phyloP scores from a whole-genome alignment of 179 eudicot genomes.

The Silene vulgaris region DNA sequence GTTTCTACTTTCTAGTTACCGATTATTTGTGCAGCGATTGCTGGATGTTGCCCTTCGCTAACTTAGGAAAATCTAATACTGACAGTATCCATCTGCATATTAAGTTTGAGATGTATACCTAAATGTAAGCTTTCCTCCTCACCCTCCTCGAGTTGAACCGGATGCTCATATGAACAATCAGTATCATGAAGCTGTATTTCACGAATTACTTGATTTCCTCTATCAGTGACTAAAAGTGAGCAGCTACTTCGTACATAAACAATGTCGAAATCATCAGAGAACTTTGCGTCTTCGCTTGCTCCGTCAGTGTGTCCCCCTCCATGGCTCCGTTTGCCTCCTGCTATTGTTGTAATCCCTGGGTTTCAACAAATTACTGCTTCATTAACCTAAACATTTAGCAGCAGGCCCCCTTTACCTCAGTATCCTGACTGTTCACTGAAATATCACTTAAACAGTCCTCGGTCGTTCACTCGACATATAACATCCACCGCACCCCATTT shows the following conservation, averaged over 20 bases:
- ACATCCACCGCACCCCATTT: no score
- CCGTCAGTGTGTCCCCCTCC: constrained; percentile 72
- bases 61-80: no score
- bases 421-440: not conserved
- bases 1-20: not conserved
- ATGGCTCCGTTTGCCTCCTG: constrained; percentile 68
- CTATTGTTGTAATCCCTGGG: constrained; percentile 85
- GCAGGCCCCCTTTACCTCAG: not conserved
- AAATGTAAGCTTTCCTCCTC: constrained; percentile 30
- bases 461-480: no score
- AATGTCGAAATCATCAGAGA: not conserved
- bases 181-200: constrained; percentile 70
- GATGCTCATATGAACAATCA: constrained; percentile 52
- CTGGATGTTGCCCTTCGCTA: no score
- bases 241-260: constrained; percentile 64
- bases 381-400: not conserved
- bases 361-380: constrained; percentile 9
- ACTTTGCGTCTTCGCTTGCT: constrained; percentile 41
- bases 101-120: constrained; percentile 16
- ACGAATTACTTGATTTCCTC: constrained; percentile 84
- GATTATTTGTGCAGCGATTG: no score
- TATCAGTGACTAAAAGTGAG: constrained; percentile 71
- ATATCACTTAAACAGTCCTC: no score
- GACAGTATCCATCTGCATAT: no score
- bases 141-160: constrained; percentile 18